These are phyloP conservation scores for Margaritispora aquatica DNA, from an alignment of 495 filamentous ascomycete species.

Conservation along the genomic window DNA sequence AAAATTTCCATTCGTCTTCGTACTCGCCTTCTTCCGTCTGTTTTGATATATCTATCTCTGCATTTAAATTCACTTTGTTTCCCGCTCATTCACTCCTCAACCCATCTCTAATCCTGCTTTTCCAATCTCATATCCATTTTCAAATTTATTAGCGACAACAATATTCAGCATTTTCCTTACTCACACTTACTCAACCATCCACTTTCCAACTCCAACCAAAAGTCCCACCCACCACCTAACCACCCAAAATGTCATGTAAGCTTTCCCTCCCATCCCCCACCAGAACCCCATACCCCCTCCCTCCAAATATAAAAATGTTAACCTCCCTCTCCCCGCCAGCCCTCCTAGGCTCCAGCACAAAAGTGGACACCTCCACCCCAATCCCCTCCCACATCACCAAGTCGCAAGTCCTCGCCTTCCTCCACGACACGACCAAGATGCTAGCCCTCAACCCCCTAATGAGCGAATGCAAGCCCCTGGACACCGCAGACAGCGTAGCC, in stretches of 20 bases:
- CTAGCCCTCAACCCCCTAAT: conserved; percentile 17
- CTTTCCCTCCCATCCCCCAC: neutral
- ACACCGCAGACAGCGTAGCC: conserved; percentile 1
- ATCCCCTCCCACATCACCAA: conserved; percentile 11
- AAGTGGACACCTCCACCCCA: neutral
- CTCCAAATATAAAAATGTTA: conserved; percentile 4
- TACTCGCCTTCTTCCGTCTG: neutral
- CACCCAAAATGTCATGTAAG: conserved; percentile 5
- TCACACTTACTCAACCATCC: neutral
- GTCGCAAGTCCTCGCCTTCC: conserved; percentile 11
- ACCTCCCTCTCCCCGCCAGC: conserved; percentile 13
- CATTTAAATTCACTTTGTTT: no score
- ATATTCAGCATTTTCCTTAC: no score
- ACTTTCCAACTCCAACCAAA: no score
- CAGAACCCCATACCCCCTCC: neutral
- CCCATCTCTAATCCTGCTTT: no score
- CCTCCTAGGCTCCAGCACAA: no score
- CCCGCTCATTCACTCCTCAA: no score
- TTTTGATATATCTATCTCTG: no score
- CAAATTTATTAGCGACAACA: no score
- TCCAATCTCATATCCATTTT: no score
- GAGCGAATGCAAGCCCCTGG: conserved; percentile 7
- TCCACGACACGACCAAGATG: conserved; percentile 14
- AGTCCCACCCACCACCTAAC: neutral
- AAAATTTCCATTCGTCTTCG: neutral